A percentile compares a stretch with the other conserved stretches of the same genome.
Conservation (phyloP, 768 basidiomycete genomes). For the Vararia minispora region DNA sequence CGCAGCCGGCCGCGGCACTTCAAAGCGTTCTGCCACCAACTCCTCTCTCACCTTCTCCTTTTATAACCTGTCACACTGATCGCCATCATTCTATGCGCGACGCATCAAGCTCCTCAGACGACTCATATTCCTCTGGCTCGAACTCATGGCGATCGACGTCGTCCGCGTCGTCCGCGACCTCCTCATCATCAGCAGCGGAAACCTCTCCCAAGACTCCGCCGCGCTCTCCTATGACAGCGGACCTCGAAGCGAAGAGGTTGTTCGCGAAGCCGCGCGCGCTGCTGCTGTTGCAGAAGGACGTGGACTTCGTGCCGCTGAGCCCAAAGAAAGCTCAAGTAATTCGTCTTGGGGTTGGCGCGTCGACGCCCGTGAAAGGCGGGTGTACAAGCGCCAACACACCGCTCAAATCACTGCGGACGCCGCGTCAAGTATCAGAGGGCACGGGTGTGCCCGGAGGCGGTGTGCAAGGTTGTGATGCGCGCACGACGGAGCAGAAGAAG, state of each 20-base stretch:
- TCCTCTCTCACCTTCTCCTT: slow-evolving; percentile 20
- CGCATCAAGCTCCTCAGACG: slow-evolving; percentile 15
- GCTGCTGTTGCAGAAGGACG: slow-evolving; percentile 57
- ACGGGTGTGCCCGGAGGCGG: too few relatives aligned
- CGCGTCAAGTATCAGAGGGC: too few relatives aligned
- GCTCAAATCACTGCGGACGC: too few relatives aligned
- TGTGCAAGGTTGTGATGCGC: slow-evolving; percentile 7
- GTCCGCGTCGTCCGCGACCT: slow-evolving; percentile 21
- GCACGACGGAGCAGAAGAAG: slow-evolving; percentile 68
- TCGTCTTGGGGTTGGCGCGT: slow-evolving; percentile 21
- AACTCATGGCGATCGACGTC: slow-evolving; percentile 14
- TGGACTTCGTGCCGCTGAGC: slow-evolving; percentile 65
- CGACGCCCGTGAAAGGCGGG: slow-evolving; percentile 11
- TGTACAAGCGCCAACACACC: too few relatives aligned
- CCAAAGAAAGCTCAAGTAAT: slow-evolving; percentile 43
- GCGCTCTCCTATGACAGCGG: slow-evolving; percentile 6
- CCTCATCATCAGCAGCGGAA: slow-evolving; percentile 18
- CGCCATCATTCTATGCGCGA: slow-evolving; percentile 9
- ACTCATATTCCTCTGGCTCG: slow-evolving; percentile 11
- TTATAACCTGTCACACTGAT: slow-evolving; percentile 18
- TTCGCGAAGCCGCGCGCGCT: slow-evolving; percentile 34
- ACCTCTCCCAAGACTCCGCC: slow-evolving; percentile 8
- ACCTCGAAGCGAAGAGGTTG: slow-evolving; percentile 11
- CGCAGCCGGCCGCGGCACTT: slow-evolving; percentile 16
- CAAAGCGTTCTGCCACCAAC: slow-evolving; percentile 25